phyloP scores from a whole-genome alignment of 2,329 filamentous ascomycete species.

The Pseudogymnoascus verrucosus region DNA sequence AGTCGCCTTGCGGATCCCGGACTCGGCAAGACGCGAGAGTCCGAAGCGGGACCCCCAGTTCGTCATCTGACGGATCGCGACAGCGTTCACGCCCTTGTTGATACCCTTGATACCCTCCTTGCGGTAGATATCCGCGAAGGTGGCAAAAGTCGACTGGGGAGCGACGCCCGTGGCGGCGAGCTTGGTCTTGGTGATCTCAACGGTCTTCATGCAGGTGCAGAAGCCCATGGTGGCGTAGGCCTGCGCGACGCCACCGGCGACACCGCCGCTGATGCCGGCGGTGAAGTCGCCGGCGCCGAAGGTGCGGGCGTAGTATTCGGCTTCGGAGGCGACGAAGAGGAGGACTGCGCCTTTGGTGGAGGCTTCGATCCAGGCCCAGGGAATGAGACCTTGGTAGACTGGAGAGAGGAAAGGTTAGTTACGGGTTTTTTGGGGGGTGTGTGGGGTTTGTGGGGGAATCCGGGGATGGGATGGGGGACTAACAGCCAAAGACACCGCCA shows the following conservation, averaged over 20 bases:
- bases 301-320: conserved; percentile 84
- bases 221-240: conserved; percentile 99
- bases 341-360: conserved; percentile 98
- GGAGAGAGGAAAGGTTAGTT: conserved; percentile 25
- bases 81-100: conserved; percentile 97
- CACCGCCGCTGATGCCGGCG: conserved; percentile 81
- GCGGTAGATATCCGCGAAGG: conserved; percentile 96
- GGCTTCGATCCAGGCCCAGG: conserved; percentile 99
- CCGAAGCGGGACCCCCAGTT: conserved; percentile 99
- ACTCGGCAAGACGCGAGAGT: conserved; percentile 83
- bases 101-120: conserved; percentile 90
- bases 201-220: conserved; percentile 99
- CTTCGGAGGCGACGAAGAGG: conserved; percentile 97
- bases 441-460: neutral
- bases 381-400: conserved; percentile 99
- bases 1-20: conserved; percentile 69
- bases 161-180: conserved; percentile 73
- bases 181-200: conserved; percentile 99
- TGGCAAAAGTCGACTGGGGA: conserved; percentile 83
- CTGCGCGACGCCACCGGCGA: conserved; percentile 91
- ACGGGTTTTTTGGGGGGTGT: neutral
- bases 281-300: conserved; percentile 81
- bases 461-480: conserved; percentile 35
- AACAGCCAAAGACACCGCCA: conserved; percentile 90
- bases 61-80: conserved; percentile 97